Evolutionary conservation across 1,139 yeast species (phyloP), one percentile per base, ranked within the genome.

Genomic region (Diutina pseudorugosa): DNA sequence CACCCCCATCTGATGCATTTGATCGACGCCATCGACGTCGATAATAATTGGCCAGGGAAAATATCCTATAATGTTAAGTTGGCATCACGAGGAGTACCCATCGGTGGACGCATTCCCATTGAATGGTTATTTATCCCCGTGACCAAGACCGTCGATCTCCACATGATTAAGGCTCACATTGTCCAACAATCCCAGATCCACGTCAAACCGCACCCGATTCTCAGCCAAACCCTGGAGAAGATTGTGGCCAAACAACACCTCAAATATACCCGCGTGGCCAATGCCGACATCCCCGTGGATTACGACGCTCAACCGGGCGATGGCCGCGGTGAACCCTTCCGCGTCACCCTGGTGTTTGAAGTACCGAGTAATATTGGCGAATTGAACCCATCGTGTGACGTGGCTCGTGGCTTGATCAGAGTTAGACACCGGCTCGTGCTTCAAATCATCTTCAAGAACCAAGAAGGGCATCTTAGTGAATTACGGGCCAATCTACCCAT

Each of bases 401-500:
- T 80, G 47, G 72, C 72, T 52, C 67, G 72, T 51, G 75, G 73
- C 25, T 62, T 79, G 53, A 69, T 83, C 52, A 75, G 72, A 55
- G 84, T 83, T 6, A 76, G 80, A 54, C 91, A 85, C 63, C 74
- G 84, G 58, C 61, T 85, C 49, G 75, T 83, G 55, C 67, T 83
- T 20, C 73, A 73, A 2, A 74, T 84, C 25, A 78, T 77, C 53
- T 64, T 85, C 49, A 69, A 75, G 30, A 84, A 83, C 60, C 70
- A 78, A 2, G 36, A 45, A 9, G 87, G 88, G 1, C 86, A 82
- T 60, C 71, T 77, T 6, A 81, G 86, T 55, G 91, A 85, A 64
- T 66, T 84, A 33, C 68, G 88, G 50, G 87, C 90, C 2, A 81
- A 84, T 49, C 65, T 85, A 51, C 90, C 91, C 0, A 70, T 85